These are phyloP conservation scores for Neurospora sp. DNA, from an alignment of 495 filamentous ascomycete species.

Conservation along the genomic window DNA sequence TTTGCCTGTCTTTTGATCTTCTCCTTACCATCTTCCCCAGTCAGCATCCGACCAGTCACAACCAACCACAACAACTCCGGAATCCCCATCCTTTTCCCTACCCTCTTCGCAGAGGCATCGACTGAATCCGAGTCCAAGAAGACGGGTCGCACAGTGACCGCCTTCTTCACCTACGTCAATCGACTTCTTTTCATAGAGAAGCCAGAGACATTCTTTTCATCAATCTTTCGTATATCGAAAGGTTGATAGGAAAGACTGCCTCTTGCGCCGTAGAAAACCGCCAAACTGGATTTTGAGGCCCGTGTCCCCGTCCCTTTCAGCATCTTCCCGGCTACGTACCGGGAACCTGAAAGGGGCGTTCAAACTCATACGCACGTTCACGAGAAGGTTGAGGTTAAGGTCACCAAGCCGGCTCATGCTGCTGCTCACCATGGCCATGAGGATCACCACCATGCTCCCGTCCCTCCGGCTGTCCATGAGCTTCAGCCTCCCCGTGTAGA, in stretches of 20 bases:
- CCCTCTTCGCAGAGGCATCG: conserved; percentile 10
- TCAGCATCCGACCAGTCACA: conserved; percentile 17
- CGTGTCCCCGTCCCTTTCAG: conserved; percentile 98
- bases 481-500: conserved; percentile 54
- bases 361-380: conserved; percentile 55
- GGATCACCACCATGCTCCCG: conserved; percentile 47
- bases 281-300: conserved; percentile 99
- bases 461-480: conserved; percentile 32
- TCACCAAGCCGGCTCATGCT: conserved; percentile 53
- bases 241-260: conserved; percentile 78
- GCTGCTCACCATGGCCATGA: conserved; percentile 57
- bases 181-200: conserved; percentile 50
- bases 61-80: conserved; percentile 9
- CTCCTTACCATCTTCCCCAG: conserved; percentile 15
- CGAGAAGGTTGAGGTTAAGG: conserved; percentile 82
- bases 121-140: conserved; percentile 26
- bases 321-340: conserved; percentile 98
- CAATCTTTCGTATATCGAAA: conserved; percentile 91
- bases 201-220: conserved; percentile 84
- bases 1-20: conserved; percentile 15
- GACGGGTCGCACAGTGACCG: conserved; percentile 24
- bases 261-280: conserved; percentile 58
- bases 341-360: conserved; percentile 77
- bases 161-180: conserved; percentile 25
- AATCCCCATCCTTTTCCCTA: conserved; percentile 10